Percentiles rank a stretch among this genome's conserved stretches.
phyloP scores from a whole-genome alignment of 495 filamentous ascomycete genomes.

The Penicillium verhagenii region DNA sequence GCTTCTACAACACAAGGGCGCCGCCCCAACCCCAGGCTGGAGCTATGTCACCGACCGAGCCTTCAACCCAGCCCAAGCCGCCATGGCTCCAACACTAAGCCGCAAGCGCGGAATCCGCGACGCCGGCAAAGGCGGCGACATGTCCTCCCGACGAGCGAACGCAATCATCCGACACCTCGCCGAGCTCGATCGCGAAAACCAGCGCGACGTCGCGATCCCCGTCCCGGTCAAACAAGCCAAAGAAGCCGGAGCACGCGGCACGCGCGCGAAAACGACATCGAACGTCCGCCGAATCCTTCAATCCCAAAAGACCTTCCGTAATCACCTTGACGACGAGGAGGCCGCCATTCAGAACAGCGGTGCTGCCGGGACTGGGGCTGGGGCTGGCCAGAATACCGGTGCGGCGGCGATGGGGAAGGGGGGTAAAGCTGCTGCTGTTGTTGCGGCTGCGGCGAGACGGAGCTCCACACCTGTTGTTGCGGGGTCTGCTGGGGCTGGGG shows the following conservation, averaged over 20 bases:
- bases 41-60: constrained; percentile 81
- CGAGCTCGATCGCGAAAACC: constrained; percentile 77
- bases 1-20: constrained; percentile 67
- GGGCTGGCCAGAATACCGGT: neutral
- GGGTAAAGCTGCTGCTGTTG: constrained; percentile 11
- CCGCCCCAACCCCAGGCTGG: constrained; percentile 74
- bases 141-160: constrained; percentile 72
- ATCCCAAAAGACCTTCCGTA: constrained; percentile 87
- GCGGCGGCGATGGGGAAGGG: constrained; percentile 40
- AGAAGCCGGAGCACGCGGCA: constrained; percentile 49
- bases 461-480: constrained; percentile 37
- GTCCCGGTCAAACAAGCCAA: constrained; percentile 54
- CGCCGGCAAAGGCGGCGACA: constrained; percentile 51
- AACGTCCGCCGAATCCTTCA: constrained; percentile 88
- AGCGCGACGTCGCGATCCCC: constrained; percentile 66
- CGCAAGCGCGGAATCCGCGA: constrained; percentile 65
- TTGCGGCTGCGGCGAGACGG: constrained; percentile 18
- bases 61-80: constrained; percentile 57
- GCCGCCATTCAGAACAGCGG: constrained; percentile 50
- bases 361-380: constrained; percentile 3
- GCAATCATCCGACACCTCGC: constrained; percentile 74
- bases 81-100: constrained; percentile 54
- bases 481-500: constrained; percentile 1
- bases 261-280: constrained; percentile 61
- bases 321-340: constrained; percentile 87